These are phyloP conservation scores for Chloris gayana DNA, from an alignment of 176 grass and related monocot species.

Conservation along the genomic window DNA sequence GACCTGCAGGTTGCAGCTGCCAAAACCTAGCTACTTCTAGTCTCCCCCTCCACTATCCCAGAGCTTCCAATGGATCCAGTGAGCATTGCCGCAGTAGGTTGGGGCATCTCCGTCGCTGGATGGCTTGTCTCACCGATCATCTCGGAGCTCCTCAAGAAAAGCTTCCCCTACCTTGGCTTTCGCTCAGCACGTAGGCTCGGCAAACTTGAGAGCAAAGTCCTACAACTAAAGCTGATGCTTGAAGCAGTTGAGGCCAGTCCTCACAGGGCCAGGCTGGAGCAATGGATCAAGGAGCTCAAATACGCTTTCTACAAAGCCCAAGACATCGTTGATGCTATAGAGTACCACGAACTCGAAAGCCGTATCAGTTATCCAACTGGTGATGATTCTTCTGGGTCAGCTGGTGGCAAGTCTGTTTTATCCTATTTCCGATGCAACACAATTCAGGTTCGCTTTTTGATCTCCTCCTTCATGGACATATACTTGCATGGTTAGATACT, in stretches of 20 bases:
- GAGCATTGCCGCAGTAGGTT: neutral
- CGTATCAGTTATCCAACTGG: neutral
- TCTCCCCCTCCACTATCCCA: neutral
- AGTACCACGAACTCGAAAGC: constrained; percentile 26
- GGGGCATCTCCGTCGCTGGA: neutral
- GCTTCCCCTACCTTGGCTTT: neutral
- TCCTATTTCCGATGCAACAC: neutral
- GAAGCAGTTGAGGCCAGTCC: neutral
- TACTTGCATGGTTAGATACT: no score
- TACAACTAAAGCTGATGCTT: constrained; percentile 6
- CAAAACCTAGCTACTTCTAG: neutral
- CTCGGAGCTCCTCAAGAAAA: neutral
- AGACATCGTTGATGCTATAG: constrained; percentile 26
- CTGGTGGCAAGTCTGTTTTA: neutral
- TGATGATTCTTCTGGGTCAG: no score
- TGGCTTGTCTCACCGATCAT: constrained; percentile 31
- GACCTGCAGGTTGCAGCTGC: no score
- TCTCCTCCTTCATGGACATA: no score
- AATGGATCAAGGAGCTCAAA: constrained; percentile 4
- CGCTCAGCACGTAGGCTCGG: neutral
- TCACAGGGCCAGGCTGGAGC: neutral
- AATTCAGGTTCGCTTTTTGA: neutral
- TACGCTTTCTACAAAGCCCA: constrained; percentile 38
- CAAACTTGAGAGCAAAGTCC: neutral
- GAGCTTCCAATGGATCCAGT: constrained; percentile 1